Conservation (phyloP, 768 basidiomycete genomes). For the Leucogyrophana mollusca region DNA sequence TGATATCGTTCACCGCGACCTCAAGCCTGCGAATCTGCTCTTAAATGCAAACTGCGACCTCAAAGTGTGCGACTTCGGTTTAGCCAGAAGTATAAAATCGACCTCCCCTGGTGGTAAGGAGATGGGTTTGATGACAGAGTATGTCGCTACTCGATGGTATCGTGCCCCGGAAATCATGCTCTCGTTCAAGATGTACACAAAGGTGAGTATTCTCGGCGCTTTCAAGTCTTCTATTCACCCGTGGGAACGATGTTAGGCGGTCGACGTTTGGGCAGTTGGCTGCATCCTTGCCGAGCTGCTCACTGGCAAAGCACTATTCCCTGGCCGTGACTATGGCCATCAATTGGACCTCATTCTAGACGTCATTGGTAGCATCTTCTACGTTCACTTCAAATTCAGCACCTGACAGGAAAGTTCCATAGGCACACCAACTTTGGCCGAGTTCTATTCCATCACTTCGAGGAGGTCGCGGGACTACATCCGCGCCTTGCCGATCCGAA, state of each 20-base stretch:
- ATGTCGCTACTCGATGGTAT: constrained; percentile 93
- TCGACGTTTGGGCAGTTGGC: constrained; percentile 75
- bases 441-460: constrained; percentile 88
- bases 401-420: constrained; percentile 20
- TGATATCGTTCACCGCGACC: constrained; percentile 74
- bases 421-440: constrained; percentile 85
- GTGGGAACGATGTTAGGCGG: no score
- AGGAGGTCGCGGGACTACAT: constrained; percentile 85
- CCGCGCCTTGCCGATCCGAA: constrained; percentile 80
- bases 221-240: constrained; percentile 11
- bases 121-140: constrained; percentile 73
- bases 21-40: constrained; percentile 86
- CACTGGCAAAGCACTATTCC: constrained; percentile 80
- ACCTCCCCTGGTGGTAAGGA: constrained; percentile 55
- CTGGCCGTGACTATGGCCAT: constrained; percentile 84
- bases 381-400: not conserved
- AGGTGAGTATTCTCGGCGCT: constrained; percentile 37
- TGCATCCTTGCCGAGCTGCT: constrained; percentile 83
- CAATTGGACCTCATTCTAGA: constrained; percentile 88
- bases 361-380: constrained; percentile 68
- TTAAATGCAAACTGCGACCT: constrained; percentile 90
- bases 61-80: constrained; percentile 87
- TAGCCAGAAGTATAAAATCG: constrained; percentile 66
- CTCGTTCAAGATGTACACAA: constrained; percentile 87
- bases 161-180: constrained; percentile 95